A percentile compares a stretch with the other conserved stretches of the same genome.
phyloP scores from a whole-genome alignment of 371 early-diverging fungal species.

The Mucor mucedo region DNA sequence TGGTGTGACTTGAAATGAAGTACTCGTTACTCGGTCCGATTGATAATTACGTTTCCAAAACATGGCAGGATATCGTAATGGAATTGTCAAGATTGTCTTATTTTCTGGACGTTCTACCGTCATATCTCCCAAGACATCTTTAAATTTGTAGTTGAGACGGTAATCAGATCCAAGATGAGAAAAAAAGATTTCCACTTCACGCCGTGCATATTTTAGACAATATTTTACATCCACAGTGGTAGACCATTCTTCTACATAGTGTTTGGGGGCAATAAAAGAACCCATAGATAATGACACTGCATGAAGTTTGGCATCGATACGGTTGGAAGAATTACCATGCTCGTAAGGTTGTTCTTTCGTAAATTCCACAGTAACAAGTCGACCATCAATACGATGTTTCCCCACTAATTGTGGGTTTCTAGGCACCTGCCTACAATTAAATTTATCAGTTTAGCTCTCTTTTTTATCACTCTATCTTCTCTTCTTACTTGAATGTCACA shows the following conservation, averaged over 20 bases:
- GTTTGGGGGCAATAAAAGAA: conserved; percentile 6
- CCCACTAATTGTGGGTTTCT: neutral
- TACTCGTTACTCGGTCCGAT: conserved; percentile 2
- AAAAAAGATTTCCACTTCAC: conserved; percentile 36
- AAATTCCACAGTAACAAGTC: neutral
- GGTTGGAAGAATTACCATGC: neutral
- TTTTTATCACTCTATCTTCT: too few relatives aligned
- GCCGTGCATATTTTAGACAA: conserved; percentile 28
- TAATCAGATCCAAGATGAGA: conserved; percentile 29
- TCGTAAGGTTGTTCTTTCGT: neutral
- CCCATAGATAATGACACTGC: conserved; percentile 18
- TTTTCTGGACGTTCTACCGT: conserved; percentile 27
- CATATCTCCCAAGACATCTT: conserved; percentile 34
- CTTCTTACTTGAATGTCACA: neutral
- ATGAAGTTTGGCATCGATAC: neutral
- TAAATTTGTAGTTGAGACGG: conserved; percentile 38
- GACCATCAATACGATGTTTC: conserved; percentile 16
- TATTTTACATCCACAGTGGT: conserved; percentile 5
- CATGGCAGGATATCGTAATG: conserved; percentile 34
- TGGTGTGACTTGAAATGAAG: neutral
- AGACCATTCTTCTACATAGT: conserved; percentile 26
- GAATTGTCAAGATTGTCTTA: conserved; percentile 32
- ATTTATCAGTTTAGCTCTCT: neutral
- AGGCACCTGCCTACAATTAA: neutral
- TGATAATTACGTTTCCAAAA: conserved; percentile 33